Conservation (phyloP, 305 asterid genomes). For the Fraxinus baroniana region DNA sequence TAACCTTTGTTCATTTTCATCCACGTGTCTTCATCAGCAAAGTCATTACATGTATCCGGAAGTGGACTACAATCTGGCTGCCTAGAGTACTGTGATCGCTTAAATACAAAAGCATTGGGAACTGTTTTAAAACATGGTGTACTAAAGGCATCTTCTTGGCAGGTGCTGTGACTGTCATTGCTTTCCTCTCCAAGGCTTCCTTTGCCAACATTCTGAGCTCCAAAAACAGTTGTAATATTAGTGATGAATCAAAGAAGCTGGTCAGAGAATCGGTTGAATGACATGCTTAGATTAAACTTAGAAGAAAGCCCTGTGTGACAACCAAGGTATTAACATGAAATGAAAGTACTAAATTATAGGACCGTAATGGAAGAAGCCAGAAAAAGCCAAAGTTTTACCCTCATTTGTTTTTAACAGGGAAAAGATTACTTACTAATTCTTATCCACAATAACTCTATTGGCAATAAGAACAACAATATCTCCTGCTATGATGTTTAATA, state of each 20-base stretch:
- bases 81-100: slow-evolving; percentile 52
- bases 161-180: slow-evolving; percentile 34
- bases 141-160: slow-evolving; percentile 61
- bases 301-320: background rate
- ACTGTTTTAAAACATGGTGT: slow-evolving; percentile 70
- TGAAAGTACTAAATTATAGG: background rate
- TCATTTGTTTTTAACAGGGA: background rate
- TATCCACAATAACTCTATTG: background rate
- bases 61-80: slow-evolving; percentile 76
- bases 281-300: slow-evolving; percentile 13
- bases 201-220: slow-evolving; percentile 43
- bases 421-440: background rate
- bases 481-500: background rate
- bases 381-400: background rate
- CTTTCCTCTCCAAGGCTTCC: slow-evolving; percentile 49
- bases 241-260: background rate
- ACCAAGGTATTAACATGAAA: slow-evolving; percentile 4
- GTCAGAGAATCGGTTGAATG: slow-evolving; percentile 23
- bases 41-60: slow-evolving; percentile 66
- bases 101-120: slow-evolving; percentile 76
- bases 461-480: background rate
- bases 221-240: slow-evolving; percentile 17
- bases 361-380: background rate
- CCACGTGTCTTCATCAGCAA: slow-evolving; percentile 94
- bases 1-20: slow-evolving; percentile 86